Conservation (phyloP, 1,284 basidiomycete species). For the Pyrrhoderma lamaoense region DNA sequence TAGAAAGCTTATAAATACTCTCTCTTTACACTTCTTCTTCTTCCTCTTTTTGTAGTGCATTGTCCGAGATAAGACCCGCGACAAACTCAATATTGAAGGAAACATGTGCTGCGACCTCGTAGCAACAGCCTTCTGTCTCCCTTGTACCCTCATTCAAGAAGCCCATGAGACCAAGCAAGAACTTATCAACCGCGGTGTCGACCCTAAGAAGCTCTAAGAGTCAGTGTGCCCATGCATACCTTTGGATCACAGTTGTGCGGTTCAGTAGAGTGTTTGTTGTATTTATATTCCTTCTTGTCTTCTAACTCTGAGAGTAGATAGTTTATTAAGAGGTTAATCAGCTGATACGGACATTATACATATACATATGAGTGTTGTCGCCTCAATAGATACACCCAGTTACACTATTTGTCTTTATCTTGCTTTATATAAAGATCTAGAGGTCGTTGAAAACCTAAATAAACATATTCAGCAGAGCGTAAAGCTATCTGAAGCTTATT, state of each 20-base stretch:
- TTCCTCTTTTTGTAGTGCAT: neutral
- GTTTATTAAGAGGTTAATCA: too few relatives aligned
- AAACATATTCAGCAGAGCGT: neutral
- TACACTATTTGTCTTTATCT: too few relatives aligned
- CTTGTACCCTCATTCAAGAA: conserved; percentile 11
- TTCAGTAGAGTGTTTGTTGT: too few relatives aligned
- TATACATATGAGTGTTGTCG: too few relatives aligned
- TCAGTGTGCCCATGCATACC: too few relatives aligned
- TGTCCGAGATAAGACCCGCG: neutral
- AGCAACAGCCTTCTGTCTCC: conserved; percentile 3
- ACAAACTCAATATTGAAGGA: neutral
- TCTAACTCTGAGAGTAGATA: too few relatives aligned
- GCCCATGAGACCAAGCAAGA: neutral
- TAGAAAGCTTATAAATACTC: too few relatives aligned
- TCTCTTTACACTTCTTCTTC: too few relatives aligned
- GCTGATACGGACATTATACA: too few relatives aligned
- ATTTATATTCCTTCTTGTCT: too few relatives aligned
- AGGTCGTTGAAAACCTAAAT: conserved; percentile 41
- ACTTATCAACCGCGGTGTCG: neutral
- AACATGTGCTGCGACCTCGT: neutral
- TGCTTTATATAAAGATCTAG: conserved; percentile 36
- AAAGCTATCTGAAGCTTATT: neutral
- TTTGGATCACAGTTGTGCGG: too few relatives aligned
- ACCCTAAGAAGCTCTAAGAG: neutral
- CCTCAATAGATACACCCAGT: too few relatives aligned